A percentile compares a stretch with the other conserved stretches of the same genome.
phyloP scores from a whole-genome alignment of 768 basidiomycete genomes.

The Mycena latifolia region DNA sequence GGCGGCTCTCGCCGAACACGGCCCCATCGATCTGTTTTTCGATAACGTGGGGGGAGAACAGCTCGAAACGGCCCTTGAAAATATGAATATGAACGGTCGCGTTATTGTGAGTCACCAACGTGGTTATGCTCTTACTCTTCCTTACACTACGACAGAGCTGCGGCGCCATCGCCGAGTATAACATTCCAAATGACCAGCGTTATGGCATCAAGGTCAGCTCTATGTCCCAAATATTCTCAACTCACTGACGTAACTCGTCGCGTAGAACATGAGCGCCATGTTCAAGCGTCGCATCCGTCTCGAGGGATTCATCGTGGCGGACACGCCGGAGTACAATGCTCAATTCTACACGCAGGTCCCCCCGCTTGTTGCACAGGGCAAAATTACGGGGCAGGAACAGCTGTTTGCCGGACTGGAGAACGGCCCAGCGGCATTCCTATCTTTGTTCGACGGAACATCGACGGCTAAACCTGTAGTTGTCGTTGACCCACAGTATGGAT shows the following conservation, averaged over 20 bases:
- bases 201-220: constrained; percentile 33
- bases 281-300: constrained; percentile 42
- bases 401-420: constrained; percentile 45
- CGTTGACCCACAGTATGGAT: constrained; percentile 4
- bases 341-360: constrained; percentile 45
- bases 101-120: constrained; percentile 59
- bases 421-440: constrained; percentile 47
- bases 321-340: constrained; percentile 38
- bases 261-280: constrained; percentile 39
- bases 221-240: background rate
- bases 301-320: constrained; percentile 44
- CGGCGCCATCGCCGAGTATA: constrained; percentile 31
- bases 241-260: background rate
- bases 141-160: constrained; percentile 11
- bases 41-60: constrained; percentile 64
- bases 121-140: background rate
- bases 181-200: constrained; percentile 21
- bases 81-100: constrained; percentile 52
- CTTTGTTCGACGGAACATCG: no score
- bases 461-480: no score
- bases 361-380: constrained; percentile 34
- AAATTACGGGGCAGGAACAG: constrained; percentile 50
- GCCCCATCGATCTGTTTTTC: constrained; percentile 53
- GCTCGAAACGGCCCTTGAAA: constrained; percentile 47
- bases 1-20: constrained; percentile 60